phyloP scores from a whole-genome alignment of 148 eudicot genomes.

The Polygonum maritimum region DNA sequence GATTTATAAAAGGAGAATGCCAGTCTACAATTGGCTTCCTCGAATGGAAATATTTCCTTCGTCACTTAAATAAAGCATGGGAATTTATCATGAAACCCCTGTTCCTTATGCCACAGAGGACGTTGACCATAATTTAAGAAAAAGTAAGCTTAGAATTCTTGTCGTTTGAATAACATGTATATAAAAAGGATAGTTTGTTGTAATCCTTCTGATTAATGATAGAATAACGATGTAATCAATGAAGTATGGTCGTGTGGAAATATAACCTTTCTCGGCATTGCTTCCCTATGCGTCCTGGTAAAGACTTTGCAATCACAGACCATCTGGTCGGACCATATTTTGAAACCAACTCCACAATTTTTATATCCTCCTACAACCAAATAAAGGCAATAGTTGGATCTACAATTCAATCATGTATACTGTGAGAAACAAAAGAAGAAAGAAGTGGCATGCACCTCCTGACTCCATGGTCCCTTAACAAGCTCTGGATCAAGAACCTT shows the following conservation, averaged over 20 bases:
- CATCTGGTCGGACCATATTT: conserved; percentile 73
- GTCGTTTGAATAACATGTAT: too few species aligned
- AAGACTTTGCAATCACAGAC: conserved; percentile 69
- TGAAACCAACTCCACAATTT: conserved; percentile 43
- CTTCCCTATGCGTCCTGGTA: conserved; percentile 80
- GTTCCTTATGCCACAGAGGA: neutral
- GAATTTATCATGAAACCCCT: neutral
- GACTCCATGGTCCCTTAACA: conserved; percentile 77
- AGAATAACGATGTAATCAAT: too few species aligned
- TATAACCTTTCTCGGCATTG: conserved; percentile 78
- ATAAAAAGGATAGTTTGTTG: too few species aligned
- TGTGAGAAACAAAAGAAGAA: neutral
- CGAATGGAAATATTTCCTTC: neutral
- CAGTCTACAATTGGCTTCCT: too few species aligned
- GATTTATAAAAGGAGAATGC: too few species aligned
- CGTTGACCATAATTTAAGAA: too few species aligned
- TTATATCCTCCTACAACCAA: conserved; percentile 57
- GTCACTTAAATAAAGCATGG: neutral
- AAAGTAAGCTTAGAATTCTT: too few species aligned
- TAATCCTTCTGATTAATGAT: too few species aligned
- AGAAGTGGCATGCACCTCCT: conserved; percentile 36
- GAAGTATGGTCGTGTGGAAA: too few species aligned
- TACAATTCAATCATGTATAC: neutral
- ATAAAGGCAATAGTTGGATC: neutral
- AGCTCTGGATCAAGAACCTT: conserved; percentile 80